Conservation (phyloP, 352 stramenopile genomes). For the Pythium periplocum region DNA sequence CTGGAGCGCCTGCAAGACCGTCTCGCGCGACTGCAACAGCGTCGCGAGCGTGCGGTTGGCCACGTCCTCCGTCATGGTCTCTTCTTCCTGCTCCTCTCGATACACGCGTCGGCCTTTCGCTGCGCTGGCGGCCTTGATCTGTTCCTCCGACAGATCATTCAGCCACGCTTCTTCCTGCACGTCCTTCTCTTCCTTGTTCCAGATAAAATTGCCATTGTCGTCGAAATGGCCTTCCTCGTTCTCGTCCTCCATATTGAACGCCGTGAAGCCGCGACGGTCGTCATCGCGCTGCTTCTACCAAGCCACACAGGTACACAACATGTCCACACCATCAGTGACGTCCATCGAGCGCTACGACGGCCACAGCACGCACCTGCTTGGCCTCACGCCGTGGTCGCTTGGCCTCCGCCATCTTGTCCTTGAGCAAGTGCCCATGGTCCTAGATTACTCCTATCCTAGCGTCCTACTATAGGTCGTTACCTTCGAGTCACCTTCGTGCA, state of each 20-base stretch:
- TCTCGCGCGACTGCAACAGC: constrained; percentile 67
- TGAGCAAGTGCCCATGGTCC: background rate
- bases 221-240: constrained; percentile 85
- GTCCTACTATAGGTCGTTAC: too few species aligned
- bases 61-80: constrained; percentile 51
- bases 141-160: constrained; percentile 60
- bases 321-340: background rate
- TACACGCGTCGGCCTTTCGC: constrained; percentile 51
- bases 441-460: too few species aligned
- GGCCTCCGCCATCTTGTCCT: constrained; percentile 10
- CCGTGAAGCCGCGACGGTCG: constrained; percentile 45
- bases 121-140: constrained; percentile 55
- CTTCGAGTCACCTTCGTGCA: constrained; percentile 10
- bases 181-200: constrained; percentile 66
- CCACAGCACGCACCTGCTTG: background rate
- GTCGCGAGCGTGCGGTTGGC: constrained; percentile 49
- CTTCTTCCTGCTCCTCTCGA: constrained; percentile 43
- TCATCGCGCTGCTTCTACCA: constrained; percentile 6
- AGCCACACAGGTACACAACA: constrained; percentile 1
- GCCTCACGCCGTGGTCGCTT: constrained; percentile 19
- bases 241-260: constrained; percentile 84
- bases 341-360: constrained; percentile 1
- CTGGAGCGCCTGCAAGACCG: constrained; percentile 68
- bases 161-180: constrained; percentile 85
- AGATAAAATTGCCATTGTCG: constrained; percentile 72